A percentile compares a stretch with the other conserved stretches of the same genome.
Evolutionary conservation across 306 rosid species (phyloP).

Genomic region (Echinosophora koreensis): DNA sequence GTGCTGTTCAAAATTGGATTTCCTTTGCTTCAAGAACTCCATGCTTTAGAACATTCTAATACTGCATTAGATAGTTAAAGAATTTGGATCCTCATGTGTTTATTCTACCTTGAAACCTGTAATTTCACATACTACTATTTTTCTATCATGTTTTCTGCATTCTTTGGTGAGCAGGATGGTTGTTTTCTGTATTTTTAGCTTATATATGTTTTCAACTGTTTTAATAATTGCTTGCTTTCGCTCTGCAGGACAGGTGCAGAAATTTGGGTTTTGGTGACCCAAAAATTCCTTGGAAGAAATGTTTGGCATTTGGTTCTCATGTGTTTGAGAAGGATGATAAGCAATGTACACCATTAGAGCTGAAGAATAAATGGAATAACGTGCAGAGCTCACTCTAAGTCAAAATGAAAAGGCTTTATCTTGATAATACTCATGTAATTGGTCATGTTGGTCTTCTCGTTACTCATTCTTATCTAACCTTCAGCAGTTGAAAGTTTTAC

Average conservation of each 20-base stretch:
- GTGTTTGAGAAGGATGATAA: slow-evolving; percentile 50
- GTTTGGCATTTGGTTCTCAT: slow-evolving; percentile 54
- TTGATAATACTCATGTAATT: neutral
- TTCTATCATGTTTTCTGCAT: neutral
- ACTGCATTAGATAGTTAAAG: neutral
- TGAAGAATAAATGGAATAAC: slow-evolving; percentile 70
- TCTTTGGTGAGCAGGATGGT: neutral
- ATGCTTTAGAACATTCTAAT: neutral
- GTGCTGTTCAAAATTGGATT: neutral
- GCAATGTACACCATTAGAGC: slow-evolving; percentile 51
- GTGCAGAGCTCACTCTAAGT: slow-evolving; percentile 37
- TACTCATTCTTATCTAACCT: neutral
- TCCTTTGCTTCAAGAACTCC: neutral
- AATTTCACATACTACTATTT: neutral
- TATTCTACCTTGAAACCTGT: neutral
- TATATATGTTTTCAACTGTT: neutral
- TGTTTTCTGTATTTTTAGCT: neutral
- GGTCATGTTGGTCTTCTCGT: neutral
- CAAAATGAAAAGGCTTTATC: slow-evolving; percentile 17
- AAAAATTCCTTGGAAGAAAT: slow-evolving; percentile 53
- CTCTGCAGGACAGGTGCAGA: slow-evolving; percentile 59
- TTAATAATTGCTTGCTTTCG: neutral
- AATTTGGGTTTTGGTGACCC: slow-evolving; percentile 40
- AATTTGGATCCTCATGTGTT: neutral
- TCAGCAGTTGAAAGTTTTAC: neutral